These are phyloP conservation scores for Lachnellula cervina DNA, from an alignment of 2,329 filamentous ascomycete genomes.

Conservation along the genomic window DNA sequence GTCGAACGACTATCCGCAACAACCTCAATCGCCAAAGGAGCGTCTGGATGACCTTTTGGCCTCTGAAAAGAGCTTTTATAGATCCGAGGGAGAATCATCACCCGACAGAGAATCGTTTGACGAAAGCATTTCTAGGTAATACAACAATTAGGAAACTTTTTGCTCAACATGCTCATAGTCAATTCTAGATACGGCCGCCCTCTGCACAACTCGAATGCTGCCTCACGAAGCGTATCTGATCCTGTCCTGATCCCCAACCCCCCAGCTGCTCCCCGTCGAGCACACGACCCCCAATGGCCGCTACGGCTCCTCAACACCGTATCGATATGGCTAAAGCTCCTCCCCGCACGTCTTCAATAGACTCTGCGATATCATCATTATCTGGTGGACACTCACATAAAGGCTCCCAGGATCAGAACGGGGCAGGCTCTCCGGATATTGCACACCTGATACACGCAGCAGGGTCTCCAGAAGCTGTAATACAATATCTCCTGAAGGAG, in stretches of 20 bases:
- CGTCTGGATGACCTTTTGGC: constrained; percentile 33
- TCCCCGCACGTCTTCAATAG: constrained; percentile 81
- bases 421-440: constrained; percentile 65
- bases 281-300: constrained; percentile 25
- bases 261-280: constrained; percentile 17
- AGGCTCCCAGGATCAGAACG: constrained; percentile 47
- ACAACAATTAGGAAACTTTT: background rate
- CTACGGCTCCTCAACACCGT: constrained; percentile 26
- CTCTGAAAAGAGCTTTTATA: constrained; percentile 32
- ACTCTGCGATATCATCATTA: constrained; percentile 81
- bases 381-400: constrained; percentile 59
- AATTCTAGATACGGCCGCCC: constrained; percentile 19
- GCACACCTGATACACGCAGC: constrained; percentile 74
- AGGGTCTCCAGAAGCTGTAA: constrained; percentile 83
- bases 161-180: background rate
- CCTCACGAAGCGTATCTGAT: constrained; percentile 32
- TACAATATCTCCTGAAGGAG: constrained; percentile 83
- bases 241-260: constrained; percentile 24
- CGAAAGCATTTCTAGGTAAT: constrained; percentile 21
- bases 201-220: constrained; percentile 27
- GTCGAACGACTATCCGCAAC: constrained; percentile 16
- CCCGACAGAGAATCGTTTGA: constrained; percentile 16
- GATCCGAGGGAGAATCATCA: constrained; percentile 20
- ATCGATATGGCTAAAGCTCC: constrained; percentile 27
- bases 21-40: constrained; percentile 31